phyloP scores from a whole-genome alignment of 805 yeast genomes.

The Babjeviella inositovora region DNA sequence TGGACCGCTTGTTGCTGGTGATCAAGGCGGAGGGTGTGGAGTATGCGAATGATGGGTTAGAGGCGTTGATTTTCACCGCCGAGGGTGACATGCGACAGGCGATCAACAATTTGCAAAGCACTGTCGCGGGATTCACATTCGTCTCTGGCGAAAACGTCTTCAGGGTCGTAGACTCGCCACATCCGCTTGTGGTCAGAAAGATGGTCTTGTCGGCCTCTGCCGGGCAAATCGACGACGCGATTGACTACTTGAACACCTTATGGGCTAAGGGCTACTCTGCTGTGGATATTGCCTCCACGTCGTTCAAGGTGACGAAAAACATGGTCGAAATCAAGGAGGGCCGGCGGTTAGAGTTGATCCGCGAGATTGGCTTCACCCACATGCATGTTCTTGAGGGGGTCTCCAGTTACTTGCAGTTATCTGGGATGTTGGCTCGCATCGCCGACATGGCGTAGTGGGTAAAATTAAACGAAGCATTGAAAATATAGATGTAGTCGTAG shows the following conservation, averaged over 20 bases:
- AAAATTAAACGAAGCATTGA: too few relatives aligned
- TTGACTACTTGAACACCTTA: conserved; percentile 45
- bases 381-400: conserved; percentile 92
- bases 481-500: too few relatives aligned
- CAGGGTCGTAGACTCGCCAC: conserved; percentile 92
- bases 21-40: conserved; percentile 55
- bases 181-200: conserved; percentile 69
- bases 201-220: conserved; percentile 37
- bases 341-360: conserved; percentile 57
- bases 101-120: conserved; percentile 81
- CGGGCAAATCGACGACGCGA: conserved; percentile 44
- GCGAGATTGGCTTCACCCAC: conserved; percentile 81
- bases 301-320: conserved; percentile 76
- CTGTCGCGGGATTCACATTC: conserved; percentile 83
- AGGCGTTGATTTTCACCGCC: conserved; percentile 85
- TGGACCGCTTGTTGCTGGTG: conserved; percentile 59
- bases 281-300: conserved; percentile 80
- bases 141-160: conserved; percentile 90
- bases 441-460: conserved; percentile 10
- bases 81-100: conserved; percentile 99
- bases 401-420: conserved; percentile 69
- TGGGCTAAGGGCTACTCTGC: conserved; percentile 92
- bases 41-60: conserved; percentile 78
- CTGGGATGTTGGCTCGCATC: conserved; percentile 62
- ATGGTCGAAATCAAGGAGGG: conserved; percentile 54